Percentiles rank a stretch among this genome's conserved stretches.
Evolutionary conservation across 2,329 filamentous ascomycete species (phyloP).

Genomic region (Didymella lethalis): DNA sequence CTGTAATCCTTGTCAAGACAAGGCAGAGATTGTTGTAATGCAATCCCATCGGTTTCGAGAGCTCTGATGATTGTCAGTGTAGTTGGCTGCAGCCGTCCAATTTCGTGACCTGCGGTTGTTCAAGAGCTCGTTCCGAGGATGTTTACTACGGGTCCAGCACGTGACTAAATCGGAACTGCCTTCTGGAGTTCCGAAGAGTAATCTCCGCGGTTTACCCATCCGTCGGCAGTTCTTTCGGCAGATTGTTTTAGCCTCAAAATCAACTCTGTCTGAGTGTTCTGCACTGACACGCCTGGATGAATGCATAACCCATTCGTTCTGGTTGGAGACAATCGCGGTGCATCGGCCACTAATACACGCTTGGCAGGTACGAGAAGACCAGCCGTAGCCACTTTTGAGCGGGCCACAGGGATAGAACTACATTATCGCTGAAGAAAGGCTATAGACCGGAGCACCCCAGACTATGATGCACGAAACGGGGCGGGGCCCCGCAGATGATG

Average conservation of each 20-base stretch:
- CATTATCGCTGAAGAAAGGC: background rate
- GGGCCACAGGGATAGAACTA: background rate
- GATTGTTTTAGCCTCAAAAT: background rate
- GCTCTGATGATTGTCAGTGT: background rate
- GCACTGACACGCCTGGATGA: background rate
- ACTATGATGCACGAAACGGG: slow-evolving; percentile 6
- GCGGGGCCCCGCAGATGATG: slow-evolving; percentile 1
- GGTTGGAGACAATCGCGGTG: background rate
- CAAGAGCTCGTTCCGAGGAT: slow-evolving; percentile 7
- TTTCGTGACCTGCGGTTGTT: background rate
- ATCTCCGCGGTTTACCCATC: slow-evolving; percentile 8
- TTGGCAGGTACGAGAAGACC: slow-evolving; percentile 1
- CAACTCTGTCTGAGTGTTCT: background rate
- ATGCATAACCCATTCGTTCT: slow-evolving; percentile 3
- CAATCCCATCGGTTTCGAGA: background rate
- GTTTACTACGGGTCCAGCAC: background rate
- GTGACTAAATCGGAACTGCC: background rate
- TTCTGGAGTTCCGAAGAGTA: background rate
- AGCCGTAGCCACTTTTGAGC: slow-evolving; percentile 5
- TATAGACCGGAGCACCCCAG: slow-evolving; percentile 7
- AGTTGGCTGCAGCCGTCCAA: background rate
- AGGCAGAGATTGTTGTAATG: background rate
- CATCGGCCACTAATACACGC: slow-evolving; percentile 2
- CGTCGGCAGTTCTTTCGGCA: slow-evolving; percentile 14
- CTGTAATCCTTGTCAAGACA: background rate